Evolutionary conservation across 2,329 filamentous ascomycete genomes (phyloP), one percentile per base, ranked within the genome.

Genomic region (Tothia fuscella): DNA sequence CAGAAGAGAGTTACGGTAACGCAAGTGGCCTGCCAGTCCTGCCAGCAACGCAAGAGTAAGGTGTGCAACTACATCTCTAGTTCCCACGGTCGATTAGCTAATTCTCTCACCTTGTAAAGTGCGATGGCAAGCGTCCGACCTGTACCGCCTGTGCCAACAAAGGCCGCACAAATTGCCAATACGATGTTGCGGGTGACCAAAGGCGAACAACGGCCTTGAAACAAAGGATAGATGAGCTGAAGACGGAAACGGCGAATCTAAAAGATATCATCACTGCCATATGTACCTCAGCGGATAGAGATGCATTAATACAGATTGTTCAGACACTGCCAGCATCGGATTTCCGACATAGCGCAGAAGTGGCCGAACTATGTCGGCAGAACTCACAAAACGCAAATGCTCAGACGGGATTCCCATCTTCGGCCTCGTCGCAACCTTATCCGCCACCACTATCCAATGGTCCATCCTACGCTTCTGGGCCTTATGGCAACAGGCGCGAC

Each of bases 141-240:
- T 50, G 48, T 28, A 42, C 41, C 29, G 36, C 43, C 2, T 50
- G 48, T 42, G 12, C 19, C 13, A 43, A 38, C 21, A 49, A 47
- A 25, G 39, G 45, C 16, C 24, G 35, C 10, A 16, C 30, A 10
- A 41, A 48, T 14, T 50, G 48, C 31, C n/a, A 25, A 14, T 50
- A 50, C 47, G 47, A 50, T 30, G 40, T 39, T 6, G 35, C 39
- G 4, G 41, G 45, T 5, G 48, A 50, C 26, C 45, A 48, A 33
- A 32, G 48, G 28, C 39, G 48, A 21, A 50, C 48, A 10, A 22
- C 45, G 9, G 38, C 48, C 1, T 31, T 50, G 17, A 50, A 49
- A 31, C 38, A 47, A 19, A 31, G 39, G 12, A 48, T 49, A 12
- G 21, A 32, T 9, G 33, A 42, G 2, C 22, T 45, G 13, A 20